phyloP scores from a whole-genome alignment of 2,329 filamentous ascomycete species.

The Aspergillus sp. region DNA sequence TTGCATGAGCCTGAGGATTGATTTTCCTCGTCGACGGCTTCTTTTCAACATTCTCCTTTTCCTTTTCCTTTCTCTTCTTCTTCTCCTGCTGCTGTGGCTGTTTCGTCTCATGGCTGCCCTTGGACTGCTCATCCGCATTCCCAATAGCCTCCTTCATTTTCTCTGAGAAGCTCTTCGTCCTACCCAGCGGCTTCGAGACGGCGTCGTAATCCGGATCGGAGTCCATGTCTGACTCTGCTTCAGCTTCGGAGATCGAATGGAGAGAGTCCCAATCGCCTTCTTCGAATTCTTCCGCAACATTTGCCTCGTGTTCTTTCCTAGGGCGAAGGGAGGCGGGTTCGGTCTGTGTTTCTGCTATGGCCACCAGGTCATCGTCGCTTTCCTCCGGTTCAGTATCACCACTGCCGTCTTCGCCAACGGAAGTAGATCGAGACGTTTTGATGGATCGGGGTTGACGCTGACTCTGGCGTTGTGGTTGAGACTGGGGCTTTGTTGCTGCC shows the following conservation, averaged over 20 bases:
- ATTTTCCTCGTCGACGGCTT: constrained; percentile 36
- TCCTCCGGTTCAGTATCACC: constrained; percentile 17
- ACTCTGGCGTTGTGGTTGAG: not conserved
- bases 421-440: not conserved
- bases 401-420: constrained; percentile 9
- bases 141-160: constrained; percentile 39
- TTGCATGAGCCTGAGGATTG: constrained; percentile 49
- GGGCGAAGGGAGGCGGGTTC: constrained; percentile 8
- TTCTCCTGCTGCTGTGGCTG: constrained; percentile 1
- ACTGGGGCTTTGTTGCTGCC: constrained; percentile 2
- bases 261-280: constrained; percentile 22
- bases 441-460: constrained; percentile 10
- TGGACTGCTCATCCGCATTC: constrained; percentile 15
- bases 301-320: not conserved
- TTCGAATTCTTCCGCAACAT: not conserved
- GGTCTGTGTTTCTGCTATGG: constrained; percentile 31
- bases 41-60: constrained; percentile 25
- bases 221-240: constrained; percentile 20
- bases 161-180: constrained; percentile 36
- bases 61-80: constrained; percentile 17
- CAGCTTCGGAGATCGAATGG: constrained; percentile 30
- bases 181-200: constrained; percentile 18
- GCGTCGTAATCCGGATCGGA: constrained; percentile 32
- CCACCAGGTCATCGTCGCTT: constrained; percentile 30
- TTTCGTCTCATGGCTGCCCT: not conserved